Base-by-base conservation (phyloP, 2,329 filamentous ascomycete species). In the Fusarium aywerte region DNA sequence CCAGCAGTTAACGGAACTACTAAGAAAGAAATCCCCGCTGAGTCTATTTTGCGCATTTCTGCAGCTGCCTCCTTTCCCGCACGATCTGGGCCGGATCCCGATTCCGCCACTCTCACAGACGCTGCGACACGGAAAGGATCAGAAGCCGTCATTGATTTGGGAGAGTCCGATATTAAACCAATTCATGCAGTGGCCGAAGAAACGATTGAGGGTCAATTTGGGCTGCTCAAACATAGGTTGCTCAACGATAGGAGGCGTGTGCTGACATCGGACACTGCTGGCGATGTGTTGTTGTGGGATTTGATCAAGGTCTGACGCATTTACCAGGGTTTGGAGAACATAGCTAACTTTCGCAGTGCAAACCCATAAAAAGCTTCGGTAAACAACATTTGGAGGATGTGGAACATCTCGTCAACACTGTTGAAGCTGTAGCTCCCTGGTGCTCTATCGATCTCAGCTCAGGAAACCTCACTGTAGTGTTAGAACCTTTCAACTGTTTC, bases 401-500 rank as follows among this genome's bases (percentile, higher is more conserved):
- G 10, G 90, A 93, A 60, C 89, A 89, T 1, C 86, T 93, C 73
- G 87, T 97, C 55, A 97, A 97, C 75, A 97, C 93, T 0, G 85
- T 87, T 15, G 93, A 97, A 76, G 94, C 90, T 31, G 92, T 98
- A 36, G 91, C 95, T 6, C 95, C 97, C 53, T 99, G 96, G 96
- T 99, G 96, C 76, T 92, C 92, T 3, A 91, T 98, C 52, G 93
- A 99, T 74, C 94, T 95, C 20, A 90, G 95, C 71, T 98, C 95
- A 6, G 96, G 96, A 33, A 93, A 92, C 65, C 82, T 99, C 55
- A 95, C 93, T 3, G 95, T 97, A 4, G 90, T 96, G 18, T 79
- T 99, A 18, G 96, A 99, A 75, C 92, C 94, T 38, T 96, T 96
- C 74, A 96, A 96, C 71, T 97, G 94, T 76, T 99, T 99, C 72